These are phyloP conservation scores for Sporothrix pallida DNA, from an alignment of 2,329 filamentous ascomycete genomes.

Conservation along the genomic window DNA sequence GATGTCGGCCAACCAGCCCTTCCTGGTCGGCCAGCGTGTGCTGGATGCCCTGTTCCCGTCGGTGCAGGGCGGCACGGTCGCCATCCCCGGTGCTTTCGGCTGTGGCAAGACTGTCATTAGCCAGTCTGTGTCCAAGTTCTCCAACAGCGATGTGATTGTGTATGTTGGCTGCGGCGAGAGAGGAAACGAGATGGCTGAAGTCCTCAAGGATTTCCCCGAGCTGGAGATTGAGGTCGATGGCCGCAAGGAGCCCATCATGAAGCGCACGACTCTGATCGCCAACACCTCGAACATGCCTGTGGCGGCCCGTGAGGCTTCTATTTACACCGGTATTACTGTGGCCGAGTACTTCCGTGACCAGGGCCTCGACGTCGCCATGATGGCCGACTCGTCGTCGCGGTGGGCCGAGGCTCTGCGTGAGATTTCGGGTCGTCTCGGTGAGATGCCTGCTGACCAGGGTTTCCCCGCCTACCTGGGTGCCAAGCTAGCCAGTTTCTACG, in stretches of 20 bases:
- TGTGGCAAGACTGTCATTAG: constrained; percentile 99
- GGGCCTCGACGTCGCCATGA: constrained; percentile 98
- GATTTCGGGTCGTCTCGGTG: constrained; percentile 95
- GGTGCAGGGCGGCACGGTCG: constrained; percentile 96
- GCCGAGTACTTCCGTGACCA: constrained; percentile 98
- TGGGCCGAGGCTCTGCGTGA: constrained; percentile 99
- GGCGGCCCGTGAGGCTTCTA: constrained; percentile 95
- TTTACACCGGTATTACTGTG: constrained; percentile 95
- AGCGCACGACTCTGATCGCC: constrained; percentile 96
- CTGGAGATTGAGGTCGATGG: constrained; percentile 93
- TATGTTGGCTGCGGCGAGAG: constrained; percentile 87
- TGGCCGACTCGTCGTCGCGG: constrained; percentile 97
- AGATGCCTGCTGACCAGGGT: constrained; percentile 99
- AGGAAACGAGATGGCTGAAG: constrained; percentile 99
- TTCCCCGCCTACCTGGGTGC: constrained; percentile 97
- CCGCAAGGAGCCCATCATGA: constrained; percentile 98
- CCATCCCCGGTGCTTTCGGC: constrained; percentile 96
- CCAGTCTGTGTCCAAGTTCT: constrained; percentile 99
- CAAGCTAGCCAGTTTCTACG: constrained; percentile 98
- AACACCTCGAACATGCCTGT: constrained; percentile 99
- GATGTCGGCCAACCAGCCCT: constrained; percentile 84
- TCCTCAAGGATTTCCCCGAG: constrained; percentile 99
- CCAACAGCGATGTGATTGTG: constrained; percentile 98
- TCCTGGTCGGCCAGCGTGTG: constrained; percentile 96
- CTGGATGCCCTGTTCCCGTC: constrained; percentile 94